These are phyloP conservation scores for Ganoderma boninense DNA, from an alignment of 1,284 basidiomycete species.

Conservation along the genomic window DNA sequence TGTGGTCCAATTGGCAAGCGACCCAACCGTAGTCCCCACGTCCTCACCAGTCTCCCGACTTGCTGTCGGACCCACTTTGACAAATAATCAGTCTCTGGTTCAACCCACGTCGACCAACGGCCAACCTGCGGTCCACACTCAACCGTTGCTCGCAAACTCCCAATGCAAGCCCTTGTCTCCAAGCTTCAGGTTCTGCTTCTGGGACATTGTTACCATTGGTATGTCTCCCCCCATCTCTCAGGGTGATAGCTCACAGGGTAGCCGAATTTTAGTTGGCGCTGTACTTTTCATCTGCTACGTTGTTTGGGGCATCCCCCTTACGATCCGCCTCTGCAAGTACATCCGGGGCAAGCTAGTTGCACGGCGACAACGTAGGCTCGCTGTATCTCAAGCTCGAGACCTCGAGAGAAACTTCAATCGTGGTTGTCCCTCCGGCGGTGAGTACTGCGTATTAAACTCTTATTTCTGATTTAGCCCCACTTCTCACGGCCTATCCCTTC, in stretches of 20 bases:
- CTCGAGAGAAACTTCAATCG: constrained; percentile 11
- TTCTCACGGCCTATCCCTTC: not conserved
- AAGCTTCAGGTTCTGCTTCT: constrained; percentile 18
- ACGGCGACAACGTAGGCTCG: not conserved
- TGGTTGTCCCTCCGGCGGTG: not conserved
- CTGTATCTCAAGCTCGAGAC: constrained; percentile 14
- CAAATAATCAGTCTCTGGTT: not conserved
- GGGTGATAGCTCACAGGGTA: not conserved
- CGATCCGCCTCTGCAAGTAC: constrained; percentile 15
- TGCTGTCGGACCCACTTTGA: not conserved
- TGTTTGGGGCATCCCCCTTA: constrained; percentile 27
- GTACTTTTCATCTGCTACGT: constrained; percentile 23
- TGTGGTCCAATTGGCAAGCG: not conserved
- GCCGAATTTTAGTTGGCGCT: constrained; percentile 14
- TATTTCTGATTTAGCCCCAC: no score
- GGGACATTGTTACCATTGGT: constrained; percentile 20
- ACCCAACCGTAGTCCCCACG: not conserved
- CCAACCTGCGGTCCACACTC: constrained; percentile 3
- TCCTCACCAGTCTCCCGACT: no score
- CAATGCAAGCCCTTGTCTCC: constrained; percentile 18
- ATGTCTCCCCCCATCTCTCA: not conserved
- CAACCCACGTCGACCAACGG: constrained; percentile 4
- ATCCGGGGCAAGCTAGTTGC: constrained; percentile 10
- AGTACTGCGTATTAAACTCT: not conserved
- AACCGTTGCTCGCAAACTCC: constrained; percentile 1